Evolutionary conservation across 1,139 yeast genomes (phyloP).

Genomic region (Kurtzmaniella quercitrusa): DNA sequence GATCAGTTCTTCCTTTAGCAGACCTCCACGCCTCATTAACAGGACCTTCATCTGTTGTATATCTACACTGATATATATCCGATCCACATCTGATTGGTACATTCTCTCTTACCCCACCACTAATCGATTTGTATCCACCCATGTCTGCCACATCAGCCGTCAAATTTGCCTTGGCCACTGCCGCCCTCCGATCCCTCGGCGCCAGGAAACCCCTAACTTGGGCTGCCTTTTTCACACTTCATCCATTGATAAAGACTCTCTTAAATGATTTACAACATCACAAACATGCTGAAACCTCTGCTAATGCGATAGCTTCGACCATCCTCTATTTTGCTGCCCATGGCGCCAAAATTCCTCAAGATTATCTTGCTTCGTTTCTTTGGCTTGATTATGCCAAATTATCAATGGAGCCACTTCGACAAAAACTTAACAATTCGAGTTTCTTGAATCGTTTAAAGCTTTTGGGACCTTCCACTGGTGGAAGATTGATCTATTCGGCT

Average conservation of each 20-base stretch:
- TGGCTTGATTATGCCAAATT: conserved; percentile 21
- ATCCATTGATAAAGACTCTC: conserved; percentile 2
- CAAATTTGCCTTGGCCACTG: conserved; percentile 6
- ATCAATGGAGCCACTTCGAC: background rate
- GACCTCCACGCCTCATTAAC: no score
- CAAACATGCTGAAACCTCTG: background rate
- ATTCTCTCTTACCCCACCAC: background rate
- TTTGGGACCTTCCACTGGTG: background rate
- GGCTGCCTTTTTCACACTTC: conserved; percentile 7
- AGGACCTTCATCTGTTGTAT: no score
- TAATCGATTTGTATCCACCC: background rate
- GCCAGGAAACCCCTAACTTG: conserved; percentile 4
- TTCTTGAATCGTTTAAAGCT: background rate
- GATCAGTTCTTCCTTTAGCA: no score
- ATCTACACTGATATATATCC: background rate
- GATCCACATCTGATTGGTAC: no score
- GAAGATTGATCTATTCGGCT: conserved; percentile 4
- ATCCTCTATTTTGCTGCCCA: conserved; percentile 30
- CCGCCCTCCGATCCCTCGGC: conserved; percentile 3
- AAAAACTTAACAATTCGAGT: background rate
- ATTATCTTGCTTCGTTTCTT: conserved; percentile 34
- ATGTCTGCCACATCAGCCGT: background rate
- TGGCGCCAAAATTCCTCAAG: conserved; percentile 34
- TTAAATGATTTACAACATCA: background rate
- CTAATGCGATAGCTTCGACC: conserved; percentile 21